Evolutionary conservation across 208 protist genomes (phyloP).

Genomic region (Wallacemonas sp.): DNA sequence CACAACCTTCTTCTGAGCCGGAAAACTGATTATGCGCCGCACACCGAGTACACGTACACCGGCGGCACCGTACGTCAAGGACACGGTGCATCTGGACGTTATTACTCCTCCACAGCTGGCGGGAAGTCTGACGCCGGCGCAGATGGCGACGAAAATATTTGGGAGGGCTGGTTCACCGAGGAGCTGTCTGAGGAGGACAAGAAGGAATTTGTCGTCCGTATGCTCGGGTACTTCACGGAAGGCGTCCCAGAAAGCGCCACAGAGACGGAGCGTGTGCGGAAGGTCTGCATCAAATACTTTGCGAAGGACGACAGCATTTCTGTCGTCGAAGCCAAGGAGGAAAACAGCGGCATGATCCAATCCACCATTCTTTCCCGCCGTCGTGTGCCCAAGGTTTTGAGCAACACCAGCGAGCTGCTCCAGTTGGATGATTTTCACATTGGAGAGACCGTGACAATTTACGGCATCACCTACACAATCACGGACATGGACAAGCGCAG

Average conservation of each 20-base stretch:
- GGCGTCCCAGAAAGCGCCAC: constrained; percentile 52
- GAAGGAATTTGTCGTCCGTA: constrained; percentile 75
- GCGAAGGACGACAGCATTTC: constrained; percentile 80
- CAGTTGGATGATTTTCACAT: constrained; percentile 76
- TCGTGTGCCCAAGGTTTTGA: constrained; percentile 67
- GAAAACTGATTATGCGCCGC: constrained; percentile 65
- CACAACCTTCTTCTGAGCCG: constrained; percentile 71
- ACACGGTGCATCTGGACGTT: not conserved
- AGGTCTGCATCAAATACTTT: constrained; percentile 81
- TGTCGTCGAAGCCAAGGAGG: constrained; percentile 60
- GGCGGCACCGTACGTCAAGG: constrained; percentile 25
- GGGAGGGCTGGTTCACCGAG: constrained; percentile 73
- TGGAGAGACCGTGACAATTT: constrained; percentile 67
- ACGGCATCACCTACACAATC: constrained; percentile 73
- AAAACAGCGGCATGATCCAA: constrained; percentile 83
- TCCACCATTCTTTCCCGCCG: constrained; percentile 73
- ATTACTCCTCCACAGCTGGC: not conserved
- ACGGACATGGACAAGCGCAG: constrained; percentile 83
- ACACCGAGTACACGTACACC: constrained; percentile 82
- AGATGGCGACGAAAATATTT: constrained; percentile 29
- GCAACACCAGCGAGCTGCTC: constrained; percentile 49
- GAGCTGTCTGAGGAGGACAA: constrained; percentile 61
- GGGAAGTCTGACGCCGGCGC: not conserved
- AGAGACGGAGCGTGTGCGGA: constrained; percentile 67
- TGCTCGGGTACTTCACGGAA: constrained; percentile 83